These are phyloP conservation scores for Diaporthe citriasiana DNA, from an alignment of 2,329 filamentous ascomycete genomes.

Conservation along the genomic window DNA sequence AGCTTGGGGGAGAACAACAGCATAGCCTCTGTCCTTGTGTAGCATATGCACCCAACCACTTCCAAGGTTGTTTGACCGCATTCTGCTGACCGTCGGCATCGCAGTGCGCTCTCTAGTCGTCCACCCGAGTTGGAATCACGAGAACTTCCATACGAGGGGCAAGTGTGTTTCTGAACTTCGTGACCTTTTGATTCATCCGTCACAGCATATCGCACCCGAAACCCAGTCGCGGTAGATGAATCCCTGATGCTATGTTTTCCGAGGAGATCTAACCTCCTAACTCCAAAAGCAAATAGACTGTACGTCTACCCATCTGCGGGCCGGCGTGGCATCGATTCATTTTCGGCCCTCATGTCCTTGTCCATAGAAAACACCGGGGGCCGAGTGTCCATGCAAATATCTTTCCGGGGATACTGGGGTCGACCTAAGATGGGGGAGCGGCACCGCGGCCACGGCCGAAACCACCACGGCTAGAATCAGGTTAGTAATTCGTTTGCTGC, in stretches of 20 bases:
- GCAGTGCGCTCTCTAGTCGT: not conserved
- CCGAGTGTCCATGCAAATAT: conserved; percentile 44
- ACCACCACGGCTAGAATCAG: conserved; percentile 77
- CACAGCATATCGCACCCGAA: conserved; percentile 42
- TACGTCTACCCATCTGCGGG: conserved; percentile 48
- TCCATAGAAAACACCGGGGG: conserved; percentile 40
- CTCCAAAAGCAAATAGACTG: conserved; percentile 51
- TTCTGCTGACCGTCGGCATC: not conserved
- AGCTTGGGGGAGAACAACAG: not conserved
- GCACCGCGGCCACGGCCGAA: conserved; percentile 89
- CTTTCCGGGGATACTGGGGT: conserved; percentile 53
- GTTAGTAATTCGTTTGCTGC: conserved; percentile 53
- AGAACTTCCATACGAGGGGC: conserved; percentile 1
- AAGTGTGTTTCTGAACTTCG: conserved; percentile 35
- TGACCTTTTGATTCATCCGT: conserved; percentile 43
- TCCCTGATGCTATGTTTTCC: conserved; percentile 51
- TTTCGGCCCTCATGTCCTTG: conserved; percentile 47
- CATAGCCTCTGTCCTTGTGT: not conserved
- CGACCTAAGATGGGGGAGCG: conserved; percentile 75
- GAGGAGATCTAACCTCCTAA: conserved; percentile 52
- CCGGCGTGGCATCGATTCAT: conserved; percentile 46
- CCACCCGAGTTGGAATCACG: conserved; percentile 18
- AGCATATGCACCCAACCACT: not conserved
- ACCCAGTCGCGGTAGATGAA: conserved; percentile 43
- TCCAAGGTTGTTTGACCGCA: not conserved